Evolutionary conservation across 2,329 filamentous ascomycete genomes (phyloP), one percentile per base, ranked within the genome.

Genomic region (Chalaropsis ovoidea): DNA sequence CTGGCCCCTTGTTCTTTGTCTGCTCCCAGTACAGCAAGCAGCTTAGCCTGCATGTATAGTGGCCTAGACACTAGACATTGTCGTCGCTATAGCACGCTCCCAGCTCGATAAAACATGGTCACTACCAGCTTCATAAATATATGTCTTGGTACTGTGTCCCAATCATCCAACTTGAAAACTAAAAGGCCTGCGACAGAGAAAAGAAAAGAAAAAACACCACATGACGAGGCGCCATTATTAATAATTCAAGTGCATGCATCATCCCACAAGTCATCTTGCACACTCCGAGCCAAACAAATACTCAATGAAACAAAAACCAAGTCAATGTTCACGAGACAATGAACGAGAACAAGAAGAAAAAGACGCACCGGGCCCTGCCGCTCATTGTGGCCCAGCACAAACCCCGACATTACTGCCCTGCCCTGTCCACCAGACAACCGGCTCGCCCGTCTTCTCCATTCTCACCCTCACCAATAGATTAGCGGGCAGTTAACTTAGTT

Each of bases 61-160:
- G 31, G 7, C 31, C 31, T 3, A 35, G 3, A 35, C 31, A 39
- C 35, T 39, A 39, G 3, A 39, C 6, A 27, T 2, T 15, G 39
- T 31, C 54, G n/a, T 58, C 15, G n/a, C 27, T n/a, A n/a, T n/a
- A n/a, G n/a, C n/a, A n/a, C n/a, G n/a, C n/a, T n/a, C n/a, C n/a
- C n/a, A n/a, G n/a, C n/a, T n/a, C 15, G 8, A n/a, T 22, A 54
- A 15, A 13, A 39, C 13, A n/a, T 31, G 7, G 8, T 13, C 5
- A 1, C 54, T 5, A 13, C 19, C 6, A 27, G 11, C 47, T 58
- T 39, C 17, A 10, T 58, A 58, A 58, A 58, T 39, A 58, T 39
- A 27, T 39, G 27, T 58, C 54, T 66, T 66, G 65, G 65, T 66
- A 60, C 65, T 66, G 65, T 49, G 56, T 63, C 65, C 65, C 65